phyloP scores from a whole-genome alignment of 305 asterid species.

The Stenogyne calaminthoides region DNA sequence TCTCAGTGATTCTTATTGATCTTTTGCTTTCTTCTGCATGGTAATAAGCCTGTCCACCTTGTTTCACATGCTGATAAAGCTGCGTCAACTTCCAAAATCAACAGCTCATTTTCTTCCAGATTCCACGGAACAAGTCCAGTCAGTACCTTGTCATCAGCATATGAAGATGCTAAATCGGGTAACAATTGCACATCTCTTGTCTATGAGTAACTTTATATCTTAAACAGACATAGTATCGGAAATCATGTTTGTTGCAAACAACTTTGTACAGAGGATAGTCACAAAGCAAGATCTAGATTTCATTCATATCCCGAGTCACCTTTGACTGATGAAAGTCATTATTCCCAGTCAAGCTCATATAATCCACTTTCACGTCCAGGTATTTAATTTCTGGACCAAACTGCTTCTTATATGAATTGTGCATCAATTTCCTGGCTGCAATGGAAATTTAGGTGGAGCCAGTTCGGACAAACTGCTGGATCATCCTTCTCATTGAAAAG shows the following conservation, averaged over 20 bases:
- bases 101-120: slow-evolving; percentile 60
- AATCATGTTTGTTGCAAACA: slow-evolving; percentile 10
- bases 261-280: slow-evolving; percentile 57
- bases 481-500: slow-evolving; percentile 7
- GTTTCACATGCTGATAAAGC: slow-evolving; percentile 50
- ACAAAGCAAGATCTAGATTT: slow-evolving; percentile 58
- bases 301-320: slow-evolving; percentile 58
- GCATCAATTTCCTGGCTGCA: no score
- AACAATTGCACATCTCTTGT: slow-evolving; percentile 32
- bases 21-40: slow-evolving; percentile 47
- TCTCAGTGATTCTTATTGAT: not conserved
- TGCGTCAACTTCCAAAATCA: slow-evolving; percentile 56
- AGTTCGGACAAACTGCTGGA: no score
- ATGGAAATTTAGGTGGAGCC: no score
- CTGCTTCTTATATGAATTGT: no score
- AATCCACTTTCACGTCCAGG: slow-evolving; percentile 56
- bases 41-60: slow-evolving; percentile 57
- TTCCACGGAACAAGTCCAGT: slow-evolving; percentile 71
- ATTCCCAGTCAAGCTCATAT: slow-evolving; percentile 54
- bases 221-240: not conserved
- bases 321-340: slow-evolving; percentile 43
- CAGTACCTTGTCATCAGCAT: slow-evolving; percentile 81
- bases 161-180: slow-evolving; percentile 88
- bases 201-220: slow-evolving; percentile 13
- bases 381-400: no score